Evolutionary conservation across 306 rosid species (phyloP).

Genomic region (Hippophae rhamnoides): DNA sequence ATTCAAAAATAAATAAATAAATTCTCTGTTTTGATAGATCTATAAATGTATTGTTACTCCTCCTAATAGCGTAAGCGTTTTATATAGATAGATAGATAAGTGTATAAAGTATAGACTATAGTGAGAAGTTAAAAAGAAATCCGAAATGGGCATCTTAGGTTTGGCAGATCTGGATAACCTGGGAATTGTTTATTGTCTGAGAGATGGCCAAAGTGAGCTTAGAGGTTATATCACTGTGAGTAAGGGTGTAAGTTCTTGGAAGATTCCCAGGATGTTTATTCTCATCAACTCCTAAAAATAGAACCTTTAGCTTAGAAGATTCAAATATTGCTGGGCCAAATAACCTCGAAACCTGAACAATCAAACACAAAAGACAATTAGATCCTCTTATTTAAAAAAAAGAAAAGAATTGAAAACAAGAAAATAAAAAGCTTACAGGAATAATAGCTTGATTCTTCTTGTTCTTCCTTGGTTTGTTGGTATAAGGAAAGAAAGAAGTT

Average conservation of each 20-base stretch:
- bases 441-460: conserved; percentile 40
- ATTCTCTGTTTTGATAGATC: too few species aligned
- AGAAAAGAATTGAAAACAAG: not conserved
- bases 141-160: not conserved
- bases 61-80: too few species aligned
- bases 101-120: too few species aligned
- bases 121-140: too few species aligned
- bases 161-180: conserved; percentile 33
- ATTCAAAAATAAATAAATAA: too few species aligned
- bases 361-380: conserved; percentile 15
- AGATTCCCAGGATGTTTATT: conserved; percentile 80
- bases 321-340: conserved; percentile 93
- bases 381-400: not conserved
- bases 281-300: conserved; percentile 74
- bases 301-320: conserved; percentile 79
- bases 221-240: conserved; percentile 80
- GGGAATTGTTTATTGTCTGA: conserved; percentile 69
- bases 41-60: too few species aligned
- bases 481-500: conserved; percentile 14
- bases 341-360: conserved; percentile 64
- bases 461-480: conserved; percentile 33
- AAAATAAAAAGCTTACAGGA: conserved; percentile 36
- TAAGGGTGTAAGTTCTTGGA: conserved; percentile 75
- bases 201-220: conserved; percentile 85
- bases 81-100: too few species aligned